These are phyloP conservation scores for Zopfia rhizophila DNA, from an alignment of 2,329 filamentous ascomycete species.

Conservation along the genomic window DNA sequence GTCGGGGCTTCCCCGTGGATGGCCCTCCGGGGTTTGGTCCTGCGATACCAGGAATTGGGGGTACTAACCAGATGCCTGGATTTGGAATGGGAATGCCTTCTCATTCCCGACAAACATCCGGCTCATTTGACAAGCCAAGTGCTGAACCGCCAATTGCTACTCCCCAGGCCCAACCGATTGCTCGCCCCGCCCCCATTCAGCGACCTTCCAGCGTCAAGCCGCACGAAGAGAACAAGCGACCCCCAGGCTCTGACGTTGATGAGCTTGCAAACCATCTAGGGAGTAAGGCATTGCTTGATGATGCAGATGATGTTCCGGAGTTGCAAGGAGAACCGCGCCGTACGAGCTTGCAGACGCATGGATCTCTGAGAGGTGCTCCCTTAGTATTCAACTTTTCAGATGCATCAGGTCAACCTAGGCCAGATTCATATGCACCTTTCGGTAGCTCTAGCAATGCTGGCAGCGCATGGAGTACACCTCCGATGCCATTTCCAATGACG, in stretches of 20 bases:
- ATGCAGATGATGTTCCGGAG: slow-evolving; percentile 66
- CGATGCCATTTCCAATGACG: slow-evolving; percentile 53
- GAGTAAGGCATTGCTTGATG: slow-evolving; percentile 85
- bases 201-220: slow-evolving; percentile 79
- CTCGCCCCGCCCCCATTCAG: slow-evolving; percentile 86
- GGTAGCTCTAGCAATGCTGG: slow-evolving; percentile 35
- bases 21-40: slow-evolving; percentile 67
- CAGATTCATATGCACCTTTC: slow-evolving; percentile 48
- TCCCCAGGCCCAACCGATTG: slow-evolving; percentile 75
- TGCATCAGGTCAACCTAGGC: slow-evolving; percentile 38
- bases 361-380: slow-evolving; percentile 40
- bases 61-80: slow-evolving; percentile 49
- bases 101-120: slow-evolving; percentile 81
- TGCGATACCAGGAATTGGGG: slow-evolving; percentile 51
- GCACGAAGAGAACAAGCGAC: slow-evolving; percentile 56
- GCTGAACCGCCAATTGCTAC: slow-evolving; percentile 66
- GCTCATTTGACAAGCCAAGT: slow-evolving; percentile 65
- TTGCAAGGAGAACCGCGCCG: slow-evolving; percentile 64
- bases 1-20: slow-evolving; percentile 65
- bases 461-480: slow-evolving; percentile 56
- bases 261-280: slow-evolving; percentile 83
- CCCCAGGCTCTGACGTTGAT: slow-evolving; percentile 68
- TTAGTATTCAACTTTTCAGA: slow-evolving; percentile 49
- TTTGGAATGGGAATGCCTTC: slow-evolving; percentile 57
- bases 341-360: slow-evolving; percentile 49